phyloP scores from a whole-genome alignment of 2,329 filamentous ascomycete genomes.

The Ophiostoma novo-ulmi region DNA sequence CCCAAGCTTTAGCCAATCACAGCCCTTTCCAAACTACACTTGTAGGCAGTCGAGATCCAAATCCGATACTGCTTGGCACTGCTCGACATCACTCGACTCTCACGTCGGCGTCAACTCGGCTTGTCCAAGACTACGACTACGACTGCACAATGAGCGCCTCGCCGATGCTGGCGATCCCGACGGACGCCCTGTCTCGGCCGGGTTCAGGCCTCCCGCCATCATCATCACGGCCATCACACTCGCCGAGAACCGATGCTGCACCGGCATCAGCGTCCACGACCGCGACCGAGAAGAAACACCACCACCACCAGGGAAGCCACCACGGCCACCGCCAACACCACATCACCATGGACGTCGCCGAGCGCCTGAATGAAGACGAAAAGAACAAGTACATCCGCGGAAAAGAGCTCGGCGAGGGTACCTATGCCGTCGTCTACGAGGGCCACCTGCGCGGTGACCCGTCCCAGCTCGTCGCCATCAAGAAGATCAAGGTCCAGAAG shows the following conservation, averaged over 20 bases:
- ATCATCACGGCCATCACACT: conserved; percentile 12
- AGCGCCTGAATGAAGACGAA: conserved; percentile 75
- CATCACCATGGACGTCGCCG: conserved; percentile 58
- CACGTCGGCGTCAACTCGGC: not conserved
- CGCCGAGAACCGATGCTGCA: conserved; percentile 21
- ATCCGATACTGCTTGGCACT: not conserved
- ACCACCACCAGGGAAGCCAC: conserved; percentile 29
- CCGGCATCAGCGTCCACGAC: not conserved
- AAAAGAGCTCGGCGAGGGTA: conserved; percentile 90
- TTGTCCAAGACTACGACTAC: not conserved
- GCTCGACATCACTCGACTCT: not conserved
- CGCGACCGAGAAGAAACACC: not conserved
- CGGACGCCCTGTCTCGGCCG: conserved; percentile 32
- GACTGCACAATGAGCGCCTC: conserved; percentile 42
- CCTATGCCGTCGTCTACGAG: conserved; percentile 91
- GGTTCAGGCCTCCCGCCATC: conserved; percentile 20
- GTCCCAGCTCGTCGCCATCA: conserved; percentile 75
- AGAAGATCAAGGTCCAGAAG: conserved; percentile 83
- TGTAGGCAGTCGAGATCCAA: not conserved
- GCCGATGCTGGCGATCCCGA: conserved; percentile 41
- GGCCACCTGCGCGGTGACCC: conserved; percentile 73
- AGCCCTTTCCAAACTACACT: not conserved
- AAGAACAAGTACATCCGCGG: conserved; percentile 81
- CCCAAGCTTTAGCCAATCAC: conserved; percentile 5
- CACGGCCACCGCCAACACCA: conserved; percentile 19